phyloP scores from a whole-genome alignment of 2,329 filamentous ascomycete genomes.

The Colletotrichum liaoningense region DNA sequence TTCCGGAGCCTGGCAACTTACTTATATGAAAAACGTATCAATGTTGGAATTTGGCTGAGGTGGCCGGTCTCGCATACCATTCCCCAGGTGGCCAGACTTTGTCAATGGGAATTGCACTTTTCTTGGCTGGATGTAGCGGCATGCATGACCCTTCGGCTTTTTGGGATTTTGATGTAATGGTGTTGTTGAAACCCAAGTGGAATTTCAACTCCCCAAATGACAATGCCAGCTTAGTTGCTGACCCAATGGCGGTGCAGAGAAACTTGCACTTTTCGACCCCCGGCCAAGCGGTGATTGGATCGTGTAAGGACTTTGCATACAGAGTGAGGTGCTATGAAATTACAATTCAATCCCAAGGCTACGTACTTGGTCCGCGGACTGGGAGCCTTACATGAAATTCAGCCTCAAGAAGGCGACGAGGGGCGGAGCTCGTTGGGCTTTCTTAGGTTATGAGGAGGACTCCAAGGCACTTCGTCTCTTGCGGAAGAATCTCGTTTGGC shows the following conservation, averaged over 20 bases:
- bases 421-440: not conserved
- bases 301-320: not conserved
- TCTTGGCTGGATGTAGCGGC: not conserved
- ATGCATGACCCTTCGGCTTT: not conserved
- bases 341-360: not conserved
- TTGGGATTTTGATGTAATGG: not conserved
- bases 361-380: slow-evolving; percentile 1
- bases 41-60: not conserved
- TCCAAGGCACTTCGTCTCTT: not conserved
- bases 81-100: not conserved
- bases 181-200: not conserved
- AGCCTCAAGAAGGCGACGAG: slow-evolving; percentile 9
- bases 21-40: slow-evolving; percentile 3
- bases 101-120: not conserved
- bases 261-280: not conserved
- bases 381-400: not conserved
- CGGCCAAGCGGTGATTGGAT: not conserved
- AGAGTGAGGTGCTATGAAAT: not conserved
- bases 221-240: not conserved
- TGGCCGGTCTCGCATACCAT: not conserved
- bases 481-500: not conserved
- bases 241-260: not conserved
- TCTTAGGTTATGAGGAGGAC: not conserved
- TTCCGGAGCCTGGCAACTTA: not conserved
- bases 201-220: not conserved